Evolutionary conservation across 176 grass and related monocot species (phyloP), one percentile per base, ranked within the genome.

Genomic region (Saccharum officinarum): DNA sequence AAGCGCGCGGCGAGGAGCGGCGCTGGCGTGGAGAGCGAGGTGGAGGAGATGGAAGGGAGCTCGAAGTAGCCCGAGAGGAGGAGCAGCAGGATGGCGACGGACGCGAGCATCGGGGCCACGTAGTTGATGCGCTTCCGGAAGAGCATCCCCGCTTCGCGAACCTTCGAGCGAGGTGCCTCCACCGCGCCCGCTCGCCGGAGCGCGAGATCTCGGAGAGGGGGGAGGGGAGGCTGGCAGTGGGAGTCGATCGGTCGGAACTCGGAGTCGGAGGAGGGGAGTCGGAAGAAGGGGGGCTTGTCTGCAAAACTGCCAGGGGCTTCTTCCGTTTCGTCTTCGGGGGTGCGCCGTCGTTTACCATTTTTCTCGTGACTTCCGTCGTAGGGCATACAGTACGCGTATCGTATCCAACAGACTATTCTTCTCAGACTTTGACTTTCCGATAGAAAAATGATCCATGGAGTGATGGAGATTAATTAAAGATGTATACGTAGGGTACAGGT

Each of bases 71-170:
- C 86, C 40, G 89, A 95, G 76, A 88, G 78, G 85, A 95, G 87
- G 42, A 95, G 68, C 18, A 95, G 49, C 33, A 97, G 79, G 77
- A 94, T 85, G 75, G 73, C 34, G 17, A 68, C 70, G 49, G 87
- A 93, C 26, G 87, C 88, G 45, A 95, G 86, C 91, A 95, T 91
- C 68, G 90, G 92, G 25, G 82, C 86, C 54, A 95, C 34, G 91
- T 97, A 97, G 67, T 90, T 97, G 85, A 90, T 88, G 46, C 89
- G 87, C 88, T 90, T 94, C 70, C 76, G 71, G 39, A 84, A 42
- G 67, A 91, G 87, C 79, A 97, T 92, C 78, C 33, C 33, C 18
- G 2, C 18, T 57, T 57, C 52, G 52, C 13, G 47, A 73, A 25
- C 41, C 33, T 77, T 54, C 63, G 3, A 2, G 54, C 16, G 65